Base-by-base conservation (phyloP, 1,284 basidiomycete genomes). In the Fomitiporia mediterranea region DNA sequence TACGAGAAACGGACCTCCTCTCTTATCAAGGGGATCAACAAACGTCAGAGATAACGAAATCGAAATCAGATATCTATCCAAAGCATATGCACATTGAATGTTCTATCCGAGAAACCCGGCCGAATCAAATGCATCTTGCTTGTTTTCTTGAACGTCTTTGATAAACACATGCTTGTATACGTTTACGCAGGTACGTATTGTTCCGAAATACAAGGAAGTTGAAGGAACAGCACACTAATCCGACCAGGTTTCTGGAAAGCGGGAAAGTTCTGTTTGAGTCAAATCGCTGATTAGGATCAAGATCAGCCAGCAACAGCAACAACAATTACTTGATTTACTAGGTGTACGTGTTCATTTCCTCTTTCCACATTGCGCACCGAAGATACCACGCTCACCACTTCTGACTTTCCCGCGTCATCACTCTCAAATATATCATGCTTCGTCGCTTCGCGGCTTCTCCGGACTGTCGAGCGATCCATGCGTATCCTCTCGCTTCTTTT, bases 401-500 rank as follows among this genome's bases (percentile, higher is more conserved):
- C 11, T 37, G 17, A 2, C 35, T 3, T 37, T 42, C 17, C n/a
- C n/a, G 39, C 23, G 9, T 42, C n/a, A 7, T 40, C n/a, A 7
- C 39, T 43, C 11, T 25, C 6, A n/a, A n/a, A n/a, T 11, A n/a
- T 6, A 3, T 37, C 35, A n/a, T 2, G 6, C 11, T 17, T 40
- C 39, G 8, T 2, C 39, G 21, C 21, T 19, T 3, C 39, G 15
- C 21, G 39, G 3, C 44, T 46, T 46, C 44, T 46, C 44, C 44
- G 44, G 25, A 46, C 43, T 46, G 4, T 46, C 43, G 44, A 46
- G 44, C 44, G 44, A 46, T 46, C 44, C n/a, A 46, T 46, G 23
- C 44, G 27, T 28, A n/a, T 23, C 0, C n/a, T n/a, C n/a, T n/a
- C n/a, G n/a, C n/a, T n/a, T n/a, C n/a, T n/a, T n/a, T n/a, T n/a